Evolutionary conservation across 2,329 filamentous ascomycete genomes (phyloP).

Genomic region (Cercospora berteroae): DNA sequence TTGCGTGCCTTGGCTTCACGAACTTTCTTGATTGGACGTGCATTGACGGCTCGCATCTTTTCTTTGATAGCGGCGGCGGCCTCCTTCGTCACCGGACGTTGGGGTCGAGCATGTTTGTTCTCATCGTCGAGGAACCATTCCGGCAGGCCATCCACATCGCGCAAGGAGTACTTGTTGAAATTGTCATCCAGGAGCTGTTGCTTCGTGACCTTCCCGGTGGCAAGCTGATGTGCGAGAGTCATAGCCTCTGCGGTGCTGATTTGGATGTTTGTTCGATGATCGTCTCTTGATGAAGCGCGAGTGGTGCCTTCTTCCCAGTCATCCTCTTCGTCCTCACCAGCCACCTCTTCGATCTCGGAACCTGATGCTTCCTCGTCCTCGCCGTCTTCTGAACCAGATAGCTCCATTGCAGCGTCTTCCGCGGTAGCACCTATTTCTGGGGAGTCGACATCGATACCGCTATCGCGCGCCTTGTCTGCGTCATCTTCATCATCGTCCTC

Average conservation of each 20-base stretch:
- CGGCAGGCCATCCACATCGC: conserved; percentile 84
- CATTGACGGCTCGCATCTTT: conserved; percentile 88
- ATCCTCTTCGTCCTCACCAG: conserved; percentile 45
- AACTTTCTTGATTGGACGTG: conserved; percentile 97
- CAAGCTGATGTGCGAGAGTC: conserved; percentile 90
- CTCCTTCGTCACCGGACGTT: conserved; percentile 87
- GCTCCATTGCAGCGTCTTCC: conserved; percentile 25
- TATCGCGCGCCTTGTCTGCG: conserved; percentile 47
- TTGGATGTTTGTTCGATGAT: conserved; percentile 75
- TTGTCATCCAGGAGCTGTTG: conserved; percentile 82
- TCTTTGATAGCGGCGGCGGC: conserved; percentile 91
- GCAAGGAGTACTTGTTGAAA: conserved; percentile 90
- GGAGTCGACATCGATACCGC: conserved; percentile 40
- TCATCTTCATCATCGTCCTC: conserved; percentile 37
- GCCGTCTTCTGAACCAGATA: conserved; percentile 9
- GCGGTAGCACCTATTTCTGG: conserved; percentile 29
- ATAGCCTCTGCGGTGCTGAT: conserved; percentile 99
- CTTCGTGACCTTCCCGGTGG: conserved; percentile 76
- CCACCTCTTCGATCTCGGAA: conserved; percentile 32
- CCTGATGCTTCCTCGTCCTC: conserved; percentile 27
- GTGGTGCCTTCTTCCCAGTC: conserved; percentile 63
- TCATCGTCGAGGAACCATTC: conserved; percentile 99
- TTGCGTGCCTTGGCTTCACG: conserved; percentile 93
- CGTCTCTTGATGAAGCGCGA: conserved; percentile 44
- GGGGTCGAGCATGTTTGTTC: conserved; percentile 72